Evolutionary conservation across 2,329 filamentous ascomycete genomes (phyloP).

Genomic region (Fusarium floridanum): DNA sequence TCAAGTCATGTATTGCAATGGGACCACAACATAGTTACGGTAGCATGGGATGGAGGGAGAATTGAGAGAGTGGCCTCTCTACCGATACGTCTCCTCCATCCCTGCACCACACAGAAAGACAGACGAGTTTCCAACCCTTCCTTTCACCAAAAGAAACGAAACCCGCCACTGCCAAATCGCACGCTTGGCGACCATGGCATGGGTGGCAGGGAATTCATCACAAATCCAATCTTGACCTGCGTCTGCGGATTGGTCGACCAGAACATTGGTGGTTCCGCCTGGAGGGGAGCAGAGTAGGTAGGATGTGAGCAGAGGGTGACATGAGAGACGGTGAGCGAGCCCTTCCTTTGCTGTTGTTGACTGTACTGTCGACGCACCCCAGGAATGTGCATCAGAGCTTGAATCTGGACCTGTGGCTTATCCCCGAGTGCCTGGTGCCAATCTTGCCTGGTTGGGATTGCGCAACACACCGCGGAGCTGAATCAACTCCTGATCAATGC

Average conservation of each 20-base stretch:
- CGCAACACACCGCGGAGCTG: conserved; percentile 2
- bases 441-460: conserved; percentile 9
- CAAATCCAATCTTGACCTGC: conserved; percentile 24
- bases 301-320: not conserved
- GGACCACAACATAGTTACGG: not conserved
- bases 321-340: conserved; percentile 7
- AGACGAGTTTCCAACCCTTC: conserved; percentile 11
- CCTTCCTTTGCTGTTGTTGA: not conserved
- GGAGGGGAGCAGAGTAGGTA: not conserved
- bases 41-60: not conserved
- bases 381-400: conserved; percentile 33
- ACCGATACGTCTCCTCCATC: not conserved
- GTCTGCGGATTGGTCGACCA: conserved; percentile 23
- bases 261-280: not conserved
- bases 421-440: conserved; percentile 15
- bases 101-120: not conserved
- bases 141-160: conserved; percentile 30
- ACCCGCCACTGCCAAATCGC: conserved; percentile 19
- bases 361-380: conserved; percentile 27
- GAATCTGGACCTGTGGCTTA: conserved; percentile 30
- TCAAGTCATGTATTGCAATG: not conserved
- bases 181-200: conserved; percentile 7
- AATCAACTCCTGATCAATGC: conserved; percentile 2
- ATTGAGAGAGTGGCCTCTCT: not conserved
- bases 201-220: conserved; percentile 9